Percentiles rank a stretch among this genome's conserved stretches.
phyloP scores from a whole-genome alignment of 1,139 yeast genomes.

The Diutina rugosa region DNA sequence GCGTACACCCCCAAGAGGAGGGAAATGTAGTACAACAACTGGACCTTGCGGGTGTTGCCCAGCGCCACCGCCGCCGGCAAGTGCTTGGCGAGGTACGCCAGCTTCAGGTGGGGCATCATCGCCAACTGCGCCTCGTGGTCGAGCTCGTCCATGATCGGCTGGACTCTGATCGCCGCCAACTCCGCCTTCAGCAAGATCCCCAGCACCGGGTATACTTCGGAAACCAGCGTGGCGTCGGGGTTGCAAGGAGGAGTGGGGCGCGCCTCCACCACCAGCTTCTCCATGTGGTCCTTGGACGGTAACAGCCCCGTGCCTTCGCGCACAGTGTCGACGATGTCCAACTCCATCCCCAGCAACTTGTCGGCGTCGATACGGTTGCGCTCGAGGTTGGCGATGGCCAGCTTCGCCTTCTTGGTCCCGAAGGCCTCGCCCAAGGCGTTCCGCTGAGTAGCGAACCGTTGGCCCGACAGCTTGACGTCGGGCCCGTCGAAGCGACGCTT shows the following conservation, averaged over 20 bases:
- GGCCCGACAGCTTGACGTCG: constrained; percentile 41
- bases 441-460: constrained; percentile 46
- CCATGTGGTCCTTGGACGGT: constrained; percentile 55
- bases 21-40: constrained; percentile 66
- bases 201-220: constrained; percentile 66
- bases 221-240: constrained; percentile 65
- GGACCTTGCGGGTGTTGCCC: constrained; percentile 44
- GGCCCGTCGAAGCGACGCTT: constrained; percentile 48
- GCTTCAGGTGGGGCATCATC: constrained; percentile 47
- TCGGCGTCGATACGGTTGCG: constrained; percentile 81
- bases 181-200: constrained; percentile 61
- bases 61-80: constrained; percentile 27
- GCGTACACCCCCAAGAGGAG: constrained; percentile 68
- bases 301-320: constrained; percentile 55
- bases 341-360: constrained; percentile 57
- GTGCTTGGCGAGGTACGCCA: constrained; percentile 40
- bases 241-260: constrained; percentile 79
- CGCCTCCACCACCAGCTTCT: constrained; percentile 40
- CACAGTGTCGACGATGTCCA: constrained; percentile 75
- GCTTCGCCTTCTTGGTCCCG: constrained; percentile 94
- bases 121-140: constrained; percentile 38
- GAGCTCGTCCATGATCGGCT: constrained; percentile 34
- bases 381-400: constrained; percentile 71
- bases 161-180: constrained; percentile 51
- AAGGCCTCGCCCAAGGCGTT: constrained; percentile 87